Base-by-base conservation (phyloP, 2,329 filamentous ascomycete genomes). In the Sphaerulina populicola region DNA sequence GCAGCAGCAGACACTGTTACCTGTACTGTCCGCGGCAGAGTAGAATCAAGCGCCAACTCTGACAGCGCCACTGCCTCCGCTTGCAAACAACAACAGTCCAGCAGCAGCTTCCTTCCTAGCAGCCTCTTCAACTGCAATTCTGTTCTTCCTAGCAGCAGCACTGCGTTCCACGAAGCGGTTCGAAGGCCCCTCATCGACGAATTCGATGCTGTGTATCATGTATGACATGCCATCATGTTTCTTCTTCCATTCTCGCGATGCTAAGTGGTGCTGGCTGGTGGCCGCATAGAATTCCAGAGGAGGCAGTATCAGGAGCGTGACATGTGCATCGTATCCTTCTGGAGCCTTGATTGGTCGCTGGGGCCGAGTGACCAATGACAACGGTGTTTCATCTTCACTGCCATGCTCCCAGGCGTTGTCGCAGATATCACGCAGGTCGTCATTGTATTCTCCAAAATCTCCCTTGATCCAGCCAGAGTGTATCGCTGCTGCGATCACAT, bases 401-500 rank as follows among this genome's bases (percentile, higher is more conserved):
- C 51, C 47, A 21, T 47, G 41, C 12, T 58, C 60, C 8, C 42
- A 21, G 8, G 52, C 68, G 7, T 72, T 71, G 49, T 62, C 38
- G 47, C 67, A 59, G 7, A 67, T 47, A 38, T 64, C 57, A 14
- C 58, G 57, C 27, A 68, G 48, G 45, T 66, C 66, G 6, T 60
- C 60, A 47, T 64, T 67, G 45, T 48, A 58, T 6, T 89, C 82
- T 4, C 81, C 75, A 85, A 90, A 95, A 61, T 90, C 88, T 31
- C 91, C 91, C 38, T 84, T 82, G 59, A 98, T 85, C 82, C 89
- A 97, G 3, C 93, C 93, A 1, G 83, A 83, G 67, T 98, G 93
- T 41, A 98, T 91, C 53, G 90, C 91, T 2, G 91, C 90, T 0
- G 89, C 91, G 21, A 98, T 78, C 0, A 93, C 82, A 64, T 98